Evolutionary conservation across 495 filamentous ascomycete species (phyloP), one percentile per base, ranked within the genome.

Genomic region (Penicillium antarcticum): DNA sequence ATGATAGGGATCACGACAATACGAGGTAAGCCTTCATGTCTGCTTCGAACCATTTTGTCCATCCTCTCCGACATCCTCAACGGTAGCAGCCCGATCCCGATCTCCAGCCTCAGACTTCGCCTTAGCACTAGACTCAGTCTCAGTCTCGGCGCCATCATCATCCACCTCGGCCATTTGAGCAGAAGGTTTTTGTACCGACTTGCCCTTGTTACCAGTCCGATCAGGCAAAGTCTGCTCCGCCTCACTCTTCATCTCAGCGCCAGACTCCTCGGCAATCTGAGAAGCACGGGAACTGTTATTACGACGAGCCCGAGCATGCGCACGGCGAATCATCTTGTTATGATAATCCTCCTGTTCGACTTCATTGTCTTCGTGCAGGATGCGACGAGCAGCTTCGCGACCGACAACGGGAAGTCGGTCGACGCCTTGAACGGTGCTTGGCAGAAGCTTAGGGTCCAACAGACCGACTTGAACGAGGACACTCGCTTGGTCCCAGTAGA

Each of bases 401-500:
- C 88, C 89, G 2, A 84, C 80, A 24, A 91, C 82, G 1, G 91
- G 91, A 36, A 95, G 74, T 58, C 68, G 80, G 23, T 82, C 75
- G n/a, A 77, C 68, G 0, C 77, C 80, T 32, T 76, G 70, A 19
- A 74, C 66, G 6, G 69, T 64, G 19, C 61, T 48, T 1, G 78
- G 74, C 7, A 83, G 67, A 10, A 80, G 65, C 66, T 74, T 86
- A 56, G 60, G 85, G 76, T 89, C 81, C 33, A 96, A 61, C 40
- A 95, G 62, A 0, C 89, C 89, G 0, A 89, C 68, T 67, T 95
- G 91, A 16, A 86, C 78, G 0, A 96, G 68, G 2, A 92, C 86
- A 13, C 81, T 85, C 1, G 87, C 89, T 63, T 95, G 90, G 60
- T 95, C 91, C 90, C 90, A 96, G 55, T 87, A 86, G 14, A 92